These are phyloP conservation scores for Talaromyces sp. DNA, from an alignment of 2,329 filamentous ascomycete genomes.

Conservation along the genomic window DNA sequence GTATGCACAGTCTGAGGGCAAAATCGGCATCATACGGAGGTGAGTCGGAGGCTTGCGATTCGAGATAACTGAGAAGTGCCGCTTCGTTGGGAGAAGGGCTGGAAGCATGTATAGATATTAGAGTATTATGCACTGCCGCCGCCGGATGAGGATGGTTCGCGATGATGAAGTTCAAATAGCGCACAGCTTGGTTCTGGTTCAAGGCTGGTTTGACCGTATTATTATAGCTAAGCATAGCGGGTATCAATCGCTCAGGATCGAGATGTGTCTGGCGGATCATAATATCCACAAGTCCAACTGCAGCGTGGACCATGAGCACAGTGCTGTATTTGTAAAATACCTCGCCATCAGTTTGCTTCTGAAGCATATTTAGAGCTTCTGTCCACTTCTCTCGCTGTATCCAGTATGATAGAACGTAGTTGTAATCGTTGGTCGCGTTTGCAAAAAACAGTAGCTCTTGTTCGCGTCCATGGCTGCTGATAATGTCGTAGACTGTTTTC, in stretches of 20 bases:
- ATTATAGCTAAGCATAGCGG: constrained; percentile 91
- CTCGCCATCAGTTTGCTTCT: constrained; percentile 86
- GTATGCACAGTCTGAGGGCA: constrained; percentile 89
- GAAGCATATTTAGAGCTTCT: constrained; percentile 81
- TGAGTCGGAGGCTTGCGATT: constrained; percentile 80
- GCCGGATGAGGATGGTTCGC: constrained; percentile 72
- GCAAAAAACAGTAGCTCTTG: constrained; percentile 90
- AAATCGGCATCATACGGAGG: constrained; percentile 94
- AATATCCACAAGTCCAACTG: constrained; percentile 86
- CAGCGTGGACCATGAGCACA: constrained; percentile 87
- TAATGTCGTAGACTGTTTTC: constrained; percentile 91
- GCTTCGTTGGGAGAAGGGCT: constrained; percentile 79
- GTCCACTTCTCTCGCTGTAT: constrained; percentile 90
- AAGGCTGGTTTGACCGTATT: constrained; percentile 64
- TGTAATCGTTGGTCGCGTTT: constrained; percentile 81
- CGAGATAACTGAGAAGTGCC: constrained; percentile 80
- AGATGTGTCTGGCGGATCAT: constrained; percentile 87
- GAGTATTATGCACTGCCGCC: constrained; percentile 92
- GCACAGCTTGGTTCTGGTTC: constrained; percentile 80
- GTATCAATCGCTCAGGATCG: constrained; percentile 82
- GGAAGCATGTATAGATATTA: constrained; percentile 93
- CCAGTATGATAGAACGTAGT: constrained; percentile 96
- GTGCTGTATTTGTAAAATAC: constrained; percentile 97
- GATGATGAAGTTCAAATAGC: constrained; percentile 91
- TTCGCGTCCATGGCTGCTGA: constrained; percentile 91